Base-by-base conservation (phyloP, 495 filamentous ascomycete genomes). In the Umbilicaria muhlenbergii region DNA sequence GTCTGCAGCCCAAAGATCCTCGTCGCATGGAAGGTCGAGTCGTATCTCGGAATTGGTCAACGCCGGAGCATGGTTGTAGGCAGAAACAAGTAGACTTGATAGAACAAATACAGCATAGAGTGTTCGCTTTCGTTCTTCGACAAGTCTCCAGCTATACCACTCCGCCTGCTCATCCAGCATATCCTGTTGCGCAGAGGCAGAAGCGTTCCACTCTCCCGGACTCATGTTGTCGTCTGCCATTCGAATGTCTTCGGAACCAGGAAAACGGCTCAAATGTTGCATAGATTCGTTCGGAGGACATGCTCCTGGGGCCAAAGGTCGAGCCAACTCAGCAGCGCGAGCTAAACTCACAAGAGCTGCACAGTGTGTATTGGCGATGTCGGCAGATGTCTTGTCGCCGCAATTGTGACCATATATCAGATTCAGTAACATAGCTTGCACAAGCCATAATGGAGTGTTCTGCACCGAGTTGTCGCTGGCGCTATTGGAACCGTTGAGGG, bases 341-440 rank as follows among this genome's bases (percentile, higher is more conserved):
- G 91, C 88, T 43, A 98, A 74, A 55, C 84, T 88, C 34, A 95
- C 86, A 38, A 98, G 64, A 32, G 89, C 83, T 11, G 86, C 83
- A 52, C 86, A 92, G 50, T 95, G 91, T 1, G 80, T 94, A 48
- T 78, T 84, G 3, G 91, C 91, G 50, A 92, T 93, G 57, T 94
- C 86, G 32, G 84, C 84, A 12, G 85, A 80, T 32, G 71, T 76
- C 62, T 89, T 91, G 55, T 98, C 89, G 19, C 84, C 92, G 57
- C 85, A 94, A 50, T 93, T 87, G 51, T 96, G 85, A 10, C 92
- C 92, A 51, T 94, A 98, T 11, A 96, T 81, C 32, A 96, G 83
- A 61, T 94, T 95, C 34, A 98, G 70, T 24, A 98, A 71, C 91
- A 98, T 95, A 1, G 91, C 88, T 55, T 98, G 91, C n/a, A 98